Base-by-base conservation (phyloP, 2,329 filamentous ascomycete species). In the Talaromyces atroroseus region DNA sequence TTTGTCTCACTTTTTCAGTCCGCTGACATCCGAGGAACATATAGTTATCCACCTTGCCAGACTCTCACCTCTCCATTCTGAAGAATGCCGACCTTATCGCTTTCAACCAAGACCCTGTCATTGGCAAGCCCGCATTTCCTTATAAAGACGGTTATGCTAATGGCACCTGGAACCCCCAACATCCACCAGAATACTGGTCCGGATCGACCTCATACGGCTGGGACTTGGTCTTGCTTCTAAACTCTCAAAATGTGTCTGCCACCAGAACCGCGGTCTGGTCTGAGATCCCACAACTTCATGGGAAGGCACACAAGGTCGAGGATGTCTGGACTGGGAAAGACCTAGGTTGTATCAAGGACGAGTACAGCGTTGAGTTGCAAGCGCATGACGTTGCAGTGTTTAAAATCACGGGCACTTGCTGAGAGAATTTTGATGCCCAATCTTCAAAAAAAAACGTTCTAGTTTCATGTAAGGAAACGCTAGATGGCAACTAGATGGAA, bases 21-120 rank as follows among this genome's bases (percentile, higher is more conserved):
- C 2, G 11, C 52, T 52, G 16, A 46, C 40, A 18, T 29, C n/a
- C n/a, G 26, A n/a, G 20, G 14, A 6, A 36, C 8, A 16, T 36
- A 21, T 52, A 72, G 61, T 67, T 80, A 4, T 64, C 72, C 23
- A 58, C 63, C 0, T 69, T 80, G 8, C 63, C 63, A 1, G 59
- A 65, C 10, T 63, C 68, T 1, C 70, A 74, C 44, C 61, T 79
- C 5, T 62, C 66, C 0, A 73, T 80, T 11, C 63, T 81, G 1
- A 68, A 70, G 16, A 81, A 80, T 57, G 54, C 61, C 24, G 62
- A 67, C n/a, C 62, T 75, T 0, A 58, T 75, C 4, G 60, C 64
- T 7, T 74, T 80, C 65, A 77, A 78, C 61, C 79, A 82, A 62
- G 78, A 81, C 56, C 64, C 70, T 0, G 60, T 69, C 2, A 61